Percentiles rank a stretch among this genome's conserved stretches.
phyloP scores from a whole-genome alignment of 768 basidiomycete species.

The Russula earlei region DNA sequence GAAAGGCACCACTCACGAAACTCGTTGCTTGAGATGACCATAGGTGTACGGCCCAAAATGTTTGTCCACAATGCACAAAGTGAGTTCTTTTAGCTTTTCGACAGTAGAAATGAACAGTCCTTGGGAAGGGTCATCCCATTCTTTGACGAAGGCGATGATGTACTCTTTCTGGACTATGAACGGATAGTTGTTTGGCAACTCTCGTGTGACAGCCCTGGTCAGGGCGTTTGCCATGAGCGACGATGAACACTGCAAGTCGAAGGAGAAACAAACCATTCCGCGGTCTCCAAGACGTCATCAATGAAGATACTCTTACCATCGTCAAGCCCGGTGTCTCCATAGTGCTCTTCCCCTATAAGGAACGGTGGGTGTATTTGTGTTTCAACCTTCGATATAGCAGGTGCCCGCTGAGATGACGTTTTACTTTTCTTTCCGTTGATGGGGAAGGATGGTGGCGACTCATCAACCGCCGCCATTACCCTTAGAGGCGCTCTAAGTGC shows the following conservation, averaged over 20 bases:
- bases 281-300: constrained; percentile 41
- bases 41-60: constrained; percentile 48
- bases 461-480: too few species aligned
- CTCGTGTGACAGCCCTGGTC: constrained; percentile 55
- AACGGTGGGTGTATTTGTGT: constrained; percentile 3
- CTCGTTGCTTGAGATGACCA: constrained; percentile 41
- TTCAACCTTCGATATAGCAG: too few species aligned
- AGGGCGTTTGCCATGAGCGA: background rate
- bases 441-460: too few species aligned
- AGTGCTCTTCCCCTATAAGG: constrained; percentile 21
- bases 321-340: background rate
- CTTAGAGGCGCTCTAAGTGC: too few species aligned
- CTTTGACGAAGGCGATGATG: constrained; percentile 34
- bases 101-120: constrained; percentile 36
- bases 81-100: constrained; percentile 29
- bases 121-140: constrained; percentile 40
- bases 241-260: background rate
- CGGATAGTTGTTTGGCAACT: constrained; percentile 58
- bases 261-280: constrained; percentile 33
- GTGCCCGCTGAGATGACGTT: too few species aligned
- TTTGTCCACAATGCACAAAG: constrained; percentile 33
- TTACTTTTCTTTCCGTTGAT: too few species aligned
- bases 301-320: constrained; percentile 32
- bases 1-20: constrained; percentile 30
- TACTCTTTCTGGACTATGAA: constrained; percentile 48